Conservation (phyloP, 352 stramenopile species). For the Globisporangium okanoganense region DNA sequence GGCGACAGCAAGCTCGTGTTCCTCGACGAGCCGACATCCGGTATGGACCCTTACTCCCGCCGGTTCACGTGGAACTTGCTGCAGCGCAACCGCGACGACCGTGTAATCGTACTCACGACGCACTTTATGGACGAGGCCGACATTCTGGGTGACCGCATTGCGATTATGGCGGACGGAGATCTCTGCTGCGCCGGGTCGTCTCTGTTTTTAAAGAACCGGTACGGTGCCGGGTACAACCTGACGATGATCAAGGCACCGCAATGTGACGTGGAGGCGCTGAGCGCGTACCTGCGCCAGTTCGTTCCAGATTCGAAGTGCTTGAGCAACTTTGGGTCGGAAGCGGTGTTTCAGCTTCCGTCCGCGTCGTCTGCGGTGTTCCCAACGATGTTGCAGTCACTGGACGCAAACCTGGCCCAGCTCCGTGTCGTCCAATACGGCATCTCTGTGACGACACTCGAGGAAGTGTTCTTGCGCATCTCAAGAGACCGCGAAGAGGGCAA, state of each 20-base stretch:
- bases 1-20: constrained; percentile 90
- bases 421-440: constrained; percentile 92
- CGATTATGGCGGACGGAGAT: constrained; percentile 83
- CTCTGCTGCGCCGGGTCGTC: constrained; percentile 47
- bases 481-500: constrained; percentile 37
- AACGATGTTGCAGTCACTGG: constrained; percentile 88
- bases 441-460: constrained; percentile 98
- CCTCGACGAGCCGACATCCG: constrained; percentile 91
- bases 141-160: constrained; percentile 87
- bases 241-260: constrained; percentile 48
- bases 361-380: constrained; percentile 85
- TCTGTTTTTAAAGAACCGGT: constrained; percentile 90
- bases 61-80: constrained; percentile 90
- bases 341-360: constrained; percentile 93
- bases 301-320: constrained; percentile 76
- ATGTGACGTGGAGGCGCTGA: constrained; percentile 33
- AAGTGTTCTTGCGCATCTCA: constrained; percentile 94
- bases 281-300: constrained; percentile 37
- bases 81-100: constrained; percentile 46
- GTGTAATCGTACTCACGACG: constrained; percentile 89
- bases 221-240: constrained; percentile 89
- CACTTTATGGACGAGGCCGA: constrained; percentile 94
- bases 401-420: constrained; percentile 36
- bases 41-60: constrained; percentile 95
- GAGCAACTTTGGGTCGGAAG: constrained; percentile 92